Evolutionary conservation across 2,329 filamentous ascomycete genomes (phyloP), one percentile per base, ranked within the genome.

Genomic region (Acarospora socialis): DNA sequence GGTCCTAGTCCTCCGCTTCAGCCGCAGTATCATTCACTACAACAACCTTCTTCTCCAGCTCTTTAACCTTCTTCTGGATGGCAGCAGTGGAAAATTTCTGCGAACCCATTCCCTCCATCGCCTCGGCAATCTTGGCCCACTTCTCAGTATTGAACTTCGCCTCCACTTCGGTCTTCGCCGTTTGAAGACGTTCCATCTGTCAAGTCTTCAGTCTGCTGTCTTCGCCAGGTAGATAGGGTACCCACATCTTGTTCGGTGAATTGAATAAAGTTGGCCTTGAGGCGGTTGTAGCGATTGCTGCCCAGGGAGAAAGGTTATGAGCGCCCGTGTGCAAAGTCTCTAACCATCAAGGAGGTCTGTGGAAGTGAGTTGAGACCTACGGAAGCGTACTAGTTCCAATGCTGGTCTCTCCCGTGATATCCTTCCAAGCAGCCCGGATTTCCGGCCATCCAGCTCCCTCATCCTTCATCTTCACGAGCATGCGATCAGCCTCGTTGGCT

Each of bases 71-170:
- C 5, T 64, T 64, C 36, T 63, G 55, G 40, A 40, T 47, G 2
- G 60, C 63, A 37, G 49, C 62, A 32, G 52, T 58, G 7, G 55
- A 53, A 14, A 56, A 40, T n/a, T 37, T 37, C 35, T 62, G 26
- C 54, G 52, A 2, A 22, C 32, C 28, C n/a, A 12, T 21, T 6
- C 18, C n/a, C 12, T 25, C 21, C 34, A 39, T 33, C 12, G 22
- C 19, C 3, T 14, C 18, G n/a, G 28, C 20, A 2, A 39, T 21
- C 4, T 18, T 19, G 8, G 10, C 12, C 37, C 37, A 39, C 17
- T 32, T 28, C 2, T 14, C 12, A 13, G n/a, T 10, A 18, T 17
- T 12, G 21, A 25, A 28, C 15, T 25, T 14, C 5, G 27, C 19
- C 14, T 39, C 37, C 10, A 37, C 12, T n/a, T 37, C 28, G 9